Base-by-base conservation (phyloP, 306 rosid genomes). In the Quercus dentata region DNA sequence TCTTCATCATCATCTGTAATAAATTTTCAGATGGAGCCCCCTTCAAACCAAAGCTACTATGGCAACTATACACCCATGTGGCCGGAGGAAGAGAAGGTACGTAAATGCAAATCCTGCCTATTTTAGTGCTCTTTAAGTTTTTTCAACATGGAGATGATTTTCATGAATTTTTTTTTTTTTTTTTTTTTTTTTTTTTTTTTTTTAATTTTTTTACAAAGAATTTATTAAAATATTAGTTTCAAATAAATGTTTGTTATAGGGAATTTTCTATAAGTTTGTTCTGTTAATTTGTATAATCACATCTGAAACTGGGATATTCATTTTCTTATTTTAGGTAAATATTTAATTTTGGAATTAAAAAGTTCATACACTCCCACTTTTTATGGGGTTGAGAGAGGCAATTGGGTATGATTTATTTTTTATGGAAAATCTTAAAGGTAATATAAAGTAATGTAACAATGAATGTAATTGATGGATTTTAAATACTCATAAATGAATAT, bases 31-130 rank as follows among this genome's bases (percentile, higher is more conserved):
- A 77, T 75, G 80, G 99, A 94, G 97, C 99, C 92, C 99, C 99
- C 99, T 94, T 94, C 97, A 94, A 94, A 94, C 99, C 99, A 94
- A 94, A 94, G 83, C 79, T 84, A 33, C 54, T 61, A 77, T 70
- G 76, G 83, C 84, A 88, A 78, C 69, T 75, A 61, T 56, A 71
- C 74, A 65, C 76, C 83, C 18, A 30, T 71, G 58, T 80, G 76
- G 79, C 86, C 87, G 21, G 83, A 84, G 51, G 85, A 74, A 62
- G 91, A 86, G 63, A 86, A 83, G 94, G 98, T 91, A 85, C 68
- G 31, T 76, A 59, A 65, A 35, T 64, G 20, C 35, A 63, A 67
- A 64, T 17, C 54, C 25, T 58, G 71, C 55, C 70, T 62, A 79
- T 6, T 74, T 28, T 21, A 15, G 41, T 74, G 25, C 18, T 23